Conservation (phyloP, 1,284 basidiomycete genomes). For the Sanghuangporus weigelae region DNA sequence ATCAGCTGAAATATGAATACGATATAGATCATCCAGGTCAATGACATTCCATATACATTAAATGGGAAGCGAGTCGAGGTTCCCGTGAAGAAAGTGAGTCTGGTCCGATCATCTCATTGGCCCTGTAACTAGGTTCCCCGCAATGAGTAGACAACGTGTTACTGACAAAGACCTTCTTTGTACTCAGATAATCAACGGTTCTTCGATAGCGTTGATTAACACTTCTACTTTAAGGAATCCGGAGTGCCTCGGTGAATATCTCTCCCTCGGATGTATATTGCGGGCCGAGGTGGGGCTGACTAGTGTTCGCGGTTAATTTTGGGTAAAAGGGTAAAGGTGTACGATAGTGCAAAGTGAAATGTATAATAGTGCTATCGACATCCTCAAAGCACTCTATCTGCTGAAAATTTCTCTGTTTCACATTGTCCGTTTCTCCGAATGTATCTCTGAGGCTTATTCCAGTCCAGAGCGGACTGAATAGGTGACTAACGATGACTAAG, state of each 20-base stretch:
- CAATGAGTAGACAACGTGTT: conserved; percentile 7
- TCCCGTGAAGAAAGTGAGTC: conserved; percentile 67
- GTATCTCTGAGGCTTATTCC: background rate
- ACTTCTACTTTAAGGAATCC: conserved; percentile 75
- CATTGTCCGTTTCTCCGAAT: background rate
- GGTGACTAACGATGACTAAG: conserved; percentile 2
- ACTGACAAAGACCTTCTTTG: conserved; percentile 23
- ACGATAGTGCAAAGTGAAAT: conserved; percentile 4
- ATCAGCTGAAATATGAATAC: conserved; percentile 21
- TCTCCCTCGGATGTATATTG: conserved; percentile 47
- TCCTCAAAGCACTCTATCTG: background rate
- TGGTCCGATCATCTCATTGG: background rate
- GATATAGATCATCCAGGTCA: conserved; percentile 58
- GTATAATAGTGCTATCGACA: background rate
- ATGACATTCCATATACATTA: conserved; percentile 78
- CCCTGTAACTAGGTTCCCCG: background rate
- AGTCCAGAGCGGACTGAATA: background rate
- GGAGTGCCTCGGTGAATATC: conserved; percentile 65
- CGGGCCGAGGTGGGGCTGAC: conserved; percentile 32
- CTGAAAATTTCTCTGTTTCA: background rate
- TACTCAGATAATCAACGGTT: conserved; percentile 77
- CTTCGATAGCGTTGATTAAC: conserved; percentile 64
- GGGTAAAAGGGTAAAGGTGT: background rate
- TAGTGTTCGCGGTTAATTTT: conserved; percentile 21
- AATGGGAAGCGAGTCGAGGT: conserved; percentile 87